Conservation (phyloP, 2,329 filamentous ascomycete species). For the Pseudocercospora ulei region DNA sequence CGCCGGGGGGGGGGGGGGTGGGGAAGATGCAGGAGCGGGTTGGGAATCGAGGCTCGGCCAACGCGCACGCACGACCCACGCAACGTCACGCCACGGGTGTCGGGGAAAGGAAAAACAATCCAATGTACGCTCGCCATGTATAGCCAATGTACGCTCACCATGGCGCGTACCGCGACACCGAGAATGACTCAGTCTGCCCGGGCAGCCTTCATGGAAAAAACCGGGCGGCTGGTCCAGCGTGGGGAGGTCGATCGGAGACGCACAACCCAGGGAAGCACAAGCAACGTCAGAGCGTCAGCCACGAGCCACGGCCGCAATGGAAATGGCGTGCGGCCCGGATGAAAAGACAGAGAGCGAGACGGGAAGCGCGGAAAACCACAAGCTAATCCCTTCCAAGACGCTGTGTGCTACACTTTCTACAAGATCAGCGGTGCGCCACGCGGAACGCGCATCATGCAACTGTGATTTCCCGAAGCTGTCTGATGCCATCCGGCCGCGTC, state of each 20-base stretch:
- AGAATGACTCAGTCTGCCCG: too few species aligned
- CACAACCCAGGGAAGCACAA: too few species aligned
- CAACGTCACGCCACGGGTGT: too few species aligned
- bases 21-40: conserved; percentile 3
- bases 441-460: conserved; percentile 13
- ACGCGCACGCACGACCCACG: too few species aligned
- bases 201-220: too few species aligned
- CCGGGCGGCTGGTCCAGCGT: too few species aligned
- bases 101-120: too few species aligned
- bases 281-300: too few species aligned
- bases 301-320: background rate
- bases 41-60: too few species aligned
- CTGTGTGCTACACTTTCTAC: conserved; percentile 9
- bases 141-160: too few species aligned
- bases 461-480: conserved; percentile 3
- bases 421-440: conserved; percentile 10
- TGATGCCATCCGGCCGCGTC: conserved; percentile 13
- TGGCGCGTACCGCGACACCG: too few species aligned
- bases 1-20: background rate
- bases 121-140: too few species aligned
- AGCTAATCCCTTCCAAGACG: conserved; percentile 9
- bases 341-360: background rate
- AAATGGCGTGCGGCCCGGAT: background rate
- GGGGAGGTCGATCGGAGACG: background rate
- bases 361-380: background rate